Base-by-base conservation (phyloP, 1,139 yeast species). In the Diutina siamensis region DNA sequence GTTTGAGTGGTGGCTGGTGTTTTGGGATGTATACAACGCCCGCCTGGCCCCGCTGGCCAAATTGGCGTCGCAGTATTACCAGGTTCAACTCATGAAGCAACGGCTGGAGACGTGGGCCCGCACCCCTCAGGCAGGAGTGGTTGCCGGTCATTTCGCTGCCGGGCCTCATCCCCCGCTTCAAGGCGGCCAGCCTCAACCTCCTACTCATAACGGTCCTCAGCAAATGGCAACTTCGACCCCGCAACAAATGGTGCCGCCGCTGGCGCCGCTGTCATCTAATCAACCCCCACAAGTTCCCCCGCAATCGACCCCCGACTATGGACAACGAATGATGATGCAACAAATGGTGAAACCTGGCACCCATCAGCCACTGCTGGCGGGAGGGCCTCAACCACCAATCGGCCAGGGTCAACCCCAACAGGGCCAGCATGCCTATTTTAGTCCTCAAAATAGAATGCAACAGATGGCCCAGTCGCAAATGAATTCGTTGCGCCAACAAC, bases 1-100 rank as follows among this genome's bases (percentile, higher is more conserved):
- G 42, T 80, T 76, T 55, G 97, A 88, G 59, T 89, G 97, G 97
- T 89, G 97, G 97, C 88, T 80, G 65, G 80, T 88, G 31, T 89
- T 88, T 59, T 89, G 97, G 96, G 97, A 89, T 60, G 81, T 87
- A 44, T 86, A 83, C 62, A 84, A 83, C 56, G 94, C 95, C 2
- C 48, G 78, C 45, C 47, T 33, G 47, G 46, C 46, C 46, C 78
- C 77, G 20, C 78, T 82, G 13, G 70, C 82, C 2, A 72, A 74
- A 4, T 64, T 73, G 48, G 92, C 94, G 2, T 73, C 76, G 46
- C 84, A 82, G 56, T 87, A 84, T 61, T 78, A 78, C 55, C 87
- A 83, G 53, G 67, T 80, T 58, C 83, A 86, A 51, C 57, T 76
- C 47, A 67, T 82, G 58, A 80, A 75, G 58, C 80, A 85, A 64